Evolutionary conservation across 768 basidiomycete species (phyloP).

Genomic region (Hemileccinum rubropunctum): DNA sequence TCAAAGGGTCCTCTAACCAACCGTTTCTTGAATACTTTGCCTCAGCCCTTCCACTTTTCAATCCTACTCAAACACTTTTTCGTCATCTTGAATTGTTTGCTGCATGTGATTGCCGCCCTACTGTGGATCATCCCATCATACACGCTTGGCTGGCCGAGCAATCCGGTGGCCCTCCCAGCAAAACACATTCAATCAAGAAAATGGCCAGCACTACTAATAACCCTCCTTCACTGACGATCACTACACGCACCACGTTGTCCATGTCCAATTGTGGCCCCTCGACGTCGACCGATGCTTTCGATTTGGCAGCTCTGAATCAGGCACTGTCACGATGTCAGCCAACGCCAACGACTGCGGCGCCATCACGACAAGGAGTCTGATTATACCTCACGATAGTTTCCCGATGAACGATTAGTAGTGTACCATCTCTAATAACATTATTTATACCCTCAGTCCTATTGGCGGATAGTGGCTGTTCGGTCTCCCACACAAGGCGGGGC

Average conservation of each 20-base stretch:
- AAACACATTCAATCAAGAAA: conserved; percentile 11
- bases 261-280: conserved; percentile 7
- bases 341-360: background rate
- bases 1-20: background rate
- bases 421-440: conserved; percentile 1
- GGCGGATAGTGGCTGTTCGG: background rate
- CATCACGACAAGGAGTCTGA: conserved; percentile 6
- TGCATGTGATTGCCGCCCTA: conserved; percentile 40
- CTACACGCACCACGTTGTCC: conserved; percentile 7
- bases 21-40: background rate
- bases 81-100: conserved; percentile 47
- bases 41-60: conserved; percentile 53
- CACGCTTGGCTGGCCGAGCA: conserved; percentile 37
- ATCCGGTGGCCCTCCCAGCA: conserved; percentile 16
- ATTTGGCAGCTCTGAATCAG: conserved; percentile 23
- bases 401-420: conserved; percentile 2
- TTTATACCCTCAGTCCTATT: conserved; percentile 4
- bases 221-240: conserved; percentile 12
- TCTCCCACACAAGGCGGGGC: conserved; percentile 3
- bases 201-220: background rate
- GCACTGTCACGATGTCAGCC: conserved; percentile 28
- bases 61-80: conserved; percentile 45
- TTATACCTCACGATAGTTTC: conserved; percentile 2
- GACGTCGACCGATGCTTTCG: conserved; percentile 18
- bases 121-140: conserved; percentile 39